Base-by-base conservation (phyloP, 805 yeast species). In the Lipomyces mesembrius region DNA sequence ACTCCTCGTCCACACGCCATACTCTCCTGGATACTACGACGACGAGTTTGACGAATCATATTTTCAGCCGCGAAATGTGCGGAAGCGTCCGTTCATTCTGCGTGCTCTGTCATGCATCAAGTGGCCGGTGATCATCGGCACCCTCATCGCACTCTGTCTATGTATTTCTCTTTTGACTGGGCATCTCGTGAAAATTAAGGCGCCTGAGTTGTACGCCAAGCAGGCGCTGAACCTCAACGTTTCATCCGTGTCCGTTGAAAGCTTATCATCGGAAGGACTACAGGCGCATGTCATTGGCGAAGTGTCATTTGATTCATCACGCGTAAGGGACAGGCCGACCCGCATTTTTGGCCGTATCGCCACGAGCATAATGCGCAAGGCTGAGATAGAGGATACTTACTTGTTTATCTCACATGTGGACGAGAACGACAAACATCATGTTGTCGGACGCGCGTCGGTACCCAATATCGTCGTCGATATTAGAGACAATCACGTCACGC, bases 381-480 rank as follows among this genome's bases (percentile, higher is more conserved):
- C 66, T 11, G 68, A 65, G 39, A 65, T 67, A 11, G 34, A 27
- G 29, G 63, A 65, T 12, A 68, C 68, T 8, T 29, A 25, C n/a
- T 25, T 68, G 37, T 53, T 55, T 29, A 68, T 68, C 43, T 65
- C 71, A 12, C 66, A 60, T 17, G 69, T 66, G n/a, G 65, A 55
- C 20, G 70, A 56, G 27, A 53, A 54, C 32, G 62, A 59, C 17
- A 57, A 54, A 25, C 35, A 27, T n/a, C 20, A 56, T 37, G 37
- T 57, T 7, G 59, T 68, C 52, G 71, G 71, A 7, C 62, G 61
- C 25, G 71, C 71, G 25, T 52, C 70, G 17, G 70, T 69, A 5
- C 72, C 72, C n/a, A 62, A 56, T 29, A 62, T 69, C 35, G 68
- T 67, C 20, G 71, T 69, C 57, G 72, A 69, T 43, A 22, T 69